Evolutionary conservation across 768 basidiomycete species (phyloP).

Genomic region (Lactarius sp.): DNA sequence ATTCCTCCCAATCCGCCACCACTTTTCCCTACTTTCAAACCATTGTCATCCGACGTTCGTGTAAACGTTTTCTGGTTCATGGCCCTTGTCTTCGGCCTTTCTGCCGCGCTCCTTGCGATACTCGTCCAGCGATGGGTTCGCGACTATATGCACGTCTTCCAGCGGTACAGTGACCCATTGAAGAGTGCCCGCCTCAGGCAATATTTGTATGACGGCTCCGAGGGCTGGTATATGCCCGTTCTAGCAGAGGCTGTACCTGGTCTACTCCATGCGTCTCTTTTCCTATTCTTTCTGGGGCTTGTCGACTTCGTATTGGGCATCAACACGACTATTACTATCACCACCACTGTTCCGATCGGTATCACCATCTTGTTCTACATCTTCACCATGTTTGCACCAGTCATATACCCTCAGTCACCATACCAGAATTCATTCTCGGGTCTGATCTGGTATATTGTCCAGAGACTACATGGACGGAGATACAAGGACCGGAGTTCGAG

Average conservation of each 20-base stretch:
- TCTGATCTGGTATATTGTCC: conserved; percentile 12
- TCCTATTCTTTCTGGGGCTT: conserved; percentile 48
- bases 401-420: conserved; percentile 14
- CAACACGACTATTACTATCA: conserved; percentile 13
- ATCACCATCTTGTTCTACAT: conserved; percentile 15
- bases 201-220: conserved; percentile 35
- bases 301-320: conserved; percentile 39
- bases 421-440: conserved; percentile 13
- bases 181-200: conserved; percentile 41
- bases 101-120: conserved; percentile 41
- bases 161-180: conserved; percentile 29
- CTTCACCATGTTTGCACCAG: conserved; percentile 14
- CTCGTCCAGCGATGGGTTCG: conserved; percentile 48
- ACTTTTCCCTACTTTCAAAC: conserved; percentile 14
- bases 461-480: background rate
- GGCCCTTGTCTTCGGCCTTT: conserved; percentile 36
- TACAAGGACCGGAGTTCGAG: conserved; percentile 1
- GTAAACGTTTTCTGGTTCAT: conserved; percentile 42
- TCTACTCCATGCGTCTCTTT: conserved; percentile 45
- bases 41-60: conserved; percentile 33
- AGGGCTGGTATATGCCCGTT: conserved; percentile 38
- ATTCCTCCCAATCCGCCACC: background rate
- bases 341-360: background rate
- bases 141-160: conserved; percentile 32
- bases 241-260: conserved; percentile 43